Evolutionary conservation across 2,329 filamentous ascomycete genomes (phyloP), one percentile per base, ranked within the genome.

Genomic region (Trichoderma guizhouense): DNA sequence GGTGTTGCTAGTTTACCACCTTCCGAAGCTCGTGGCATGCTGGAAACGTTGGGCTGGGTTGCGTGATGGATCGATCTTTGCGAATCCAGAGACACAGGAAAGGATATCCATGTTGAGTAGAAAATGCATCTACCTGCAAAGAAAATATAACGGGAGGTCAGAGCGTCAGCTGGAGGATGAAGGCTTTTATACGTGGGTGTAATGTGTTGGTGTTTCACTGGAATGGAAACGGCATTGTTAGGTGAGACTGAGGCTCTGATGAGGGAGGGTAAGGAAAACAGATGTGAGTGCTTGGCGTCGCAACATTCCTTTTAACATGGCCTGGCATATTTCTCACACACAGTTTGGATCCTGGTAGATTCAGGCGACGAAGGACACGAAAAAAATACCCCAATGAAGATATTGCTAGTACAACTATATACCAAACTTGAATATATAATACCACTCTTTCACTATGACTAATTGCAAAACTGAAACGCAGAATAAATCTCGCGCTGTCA

Each of bases 31-130:
- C 85, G 85, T 75, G 83, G 79, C 21, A 85, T 86, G 34, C 80
- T 92, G 72, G 88, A 90, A 75, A 85, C 86, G 78, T 80, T 91
- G 58, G 89, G 89, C 6, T 91, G 87, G 87, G 73, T 72, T 67
- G 72, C 68, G 32, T 78, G 62, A 78, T 21, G 43, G 9, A n/a
- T 21, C 55, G 32, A 18, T 15, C 18, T 26, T 4, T 30, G 11
- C 15, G 32, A 6, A 12, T 51, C n/a, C 47, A 24, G 47, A 24
- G 47, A 51, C 11, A 51, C 11, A n/a, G n/a, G n/a, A 51, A 21
- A 24, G 9, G 47, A 51, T 51, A 24, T 21, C 5, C 9, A 21
- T 14, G 9, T 51, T 51, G 47, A 51, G 47, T 21, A 11, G 43
- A 11, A 7, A 34, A 67, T 15, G 53, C 26, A 21, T 47, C 43